Base-by-base conservation (phyloP, 148 eudicot genomes). In the Camellia sinensis region DNA sequence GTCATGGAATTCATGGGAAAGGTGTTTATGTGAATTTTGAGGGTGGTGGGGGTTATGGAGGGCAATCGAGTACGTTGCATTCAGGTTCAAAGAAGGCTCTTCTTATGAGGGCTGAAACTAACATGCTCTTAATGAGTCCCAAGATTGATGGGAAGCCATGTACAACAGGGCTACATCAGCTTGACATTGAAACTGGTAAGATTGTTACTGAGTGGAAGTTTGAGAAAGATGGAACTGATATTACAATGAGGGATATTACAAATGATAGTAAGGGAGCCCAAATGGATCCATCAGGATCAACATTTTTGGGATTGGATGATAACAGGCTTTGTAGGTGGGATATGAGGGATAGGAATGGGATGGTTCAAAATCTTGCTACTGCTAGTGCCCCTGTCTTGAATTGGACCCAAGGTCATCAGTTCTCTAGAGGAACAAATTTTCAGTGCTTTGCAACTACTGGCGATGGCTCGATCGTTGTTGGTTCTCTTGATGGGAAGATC, bases 381-480 rank as follows among this genome's bases (percentile, higher is more conserved):
- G 85, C 82, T 2, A 84, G 82, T 75, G 72, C 91, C 29, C 92
- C 92, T 18, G 97, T 92, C 1, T 68, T 92, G 87, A 83, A 89
- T 44, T 92, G 97, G 97, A 83, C 83, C 1, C 94, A 91, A 66
- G 97, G 97, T 40, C 97, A 92, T 83, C 94, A 91, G 80, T 92
- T 92, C 60, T 84, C 92, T 0, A 91, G 91, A 52, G 97, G 97
- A 1, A 91, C 97, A 3, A 92, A 92, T 54, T 92, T 92, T 71
- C 97, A 90, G 87, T 92, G 97, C 64, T 91, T 92, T 83, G 94
- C 97, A 12, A 83, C 92, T 0, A 87, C 97, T 11, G 97, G 97
- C 1, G 97, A 92, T 83, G 97, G 97, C 17, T 90, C 94, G 0
- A 92, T 92, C 77, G 97, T 89, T 75, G 97, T 92, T 50, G 97